Evolutionary conservation across 305 asterid genomes (phyloP), one percentile per base, ranked within the genome.

Genomic region (Solanum chacoense): DNA sequence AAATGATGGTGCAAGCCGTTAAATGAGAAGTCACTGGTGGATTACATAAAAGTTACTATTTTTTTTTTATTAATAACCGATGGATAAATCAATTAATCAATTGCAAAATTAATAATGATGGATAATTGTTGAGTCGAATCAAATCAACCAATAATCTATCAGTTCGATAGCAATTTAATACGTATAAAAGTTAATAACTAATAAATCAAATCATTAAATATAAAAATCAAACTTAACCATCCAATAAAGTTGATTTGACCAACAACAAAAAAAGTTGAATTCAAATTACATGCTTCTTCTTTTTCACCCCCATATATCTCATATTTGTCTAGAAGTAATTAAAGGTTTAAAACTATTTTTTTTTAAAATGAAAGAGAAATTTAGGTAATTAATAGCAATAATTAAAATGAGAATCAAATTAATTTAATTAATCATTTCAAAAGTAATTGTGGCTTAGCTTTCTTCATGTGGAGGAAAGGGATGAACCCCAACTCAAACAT

Each of bases 401-500:
- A 50, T 13, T 78, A 24, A 81, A 42, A 81, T 42, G 18, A 42
- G 29, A 81, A 81, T 29, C n/a, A 81, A 16, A 55, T 31, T 84
- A 32, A 4, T 6, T 11, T 28, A 31, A 29, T 83, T 50, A 29
- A 83, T 83, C 20, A 83, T 83, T 83, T 84, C 32, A 84, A 32
- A 55, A 55, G 20, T 55, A 55, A 7, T 84, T 50, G 32, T 84
- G 45, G 74, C 0, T 78, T 32, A 11, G 45, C 22, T 84, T 50
- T 26, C 73, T 83, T 84, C 73, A 59, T 84, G 75, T 32, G 50
- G 50, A 59, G 74, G 87, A 84, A 84, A 84, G 87, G 87, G 75
- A 84, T 59, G 75, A 84, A 55, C 32, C 75, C 87, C 14, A 84
- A 84, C 14, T 84, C 75, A 84, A 84, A 84, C 22, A 63, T 29